Evolutionary conservation across 75 land plant genomes (phyloP).

Genomic region (Larix kaempferi): DNA sequence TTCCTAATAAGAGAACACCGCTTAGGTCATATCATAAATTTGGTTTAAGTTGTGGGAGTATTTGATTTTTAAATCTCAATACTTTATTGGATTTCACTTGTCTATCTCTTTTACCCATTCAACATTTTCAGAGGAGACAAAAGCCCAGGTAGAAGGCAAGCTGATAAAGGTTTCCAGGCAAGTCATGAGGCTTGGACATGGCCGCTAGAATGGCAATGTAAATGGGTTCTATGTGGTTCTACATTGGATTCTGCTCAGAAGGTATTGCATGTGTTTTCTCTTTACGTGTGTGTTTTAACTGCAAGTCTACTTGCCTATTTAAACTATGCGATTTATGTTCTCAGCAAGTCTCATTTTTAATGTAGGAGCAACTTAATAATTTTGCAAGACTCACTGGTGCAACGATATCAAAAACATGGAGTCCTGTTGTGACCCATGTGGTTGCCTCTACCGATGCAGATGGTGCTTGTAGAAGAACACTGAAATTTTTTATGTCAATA

Average conservation of each 20-base stretch:
- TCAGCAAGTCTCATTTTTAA: neutral
- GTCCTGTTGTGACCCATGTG: too few species aligned
- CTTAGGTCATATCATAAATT: too few species aligned
- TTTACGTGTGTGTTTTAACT: neutral
- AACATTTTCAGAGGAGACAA: neutral
- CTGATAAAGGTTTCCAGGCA: neutral
- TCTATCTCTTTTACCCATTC: neutral
- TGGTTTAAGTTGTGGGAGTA: too few species aligned
- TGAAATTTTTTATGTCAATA: too few species aligned
- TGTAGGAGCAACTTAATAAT: slow-evolving; percentile 67
- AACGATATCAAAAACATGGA: slow-evolving; percentile 41
- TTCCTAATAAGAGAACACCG: too few species aligned
- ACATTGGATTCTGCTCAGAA: too few species aligned
- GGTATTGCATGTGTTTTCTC: slow-evolving; percentile 31
- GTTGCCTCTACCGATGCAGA: too few species aligned
- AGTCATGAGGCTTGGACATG: slow-evolving; percentile 12
- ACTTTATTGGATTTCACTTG: too few species aligned
- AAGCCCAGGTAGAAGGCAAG: neutral
- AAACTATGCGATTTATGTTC: neutral
- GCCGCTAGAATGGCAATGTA: neutral
- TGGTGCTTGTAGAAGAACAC: too few species aligned
- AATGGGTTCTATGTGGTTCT: too few species aligned
- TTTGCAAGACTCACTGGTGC: slow-evolving; percentile 41
- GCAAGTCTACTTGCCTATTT: too few species aligned
- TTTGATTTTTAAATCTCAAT: too few species aligned